Evolutionary conservation across 225 moss, liverwort and hornwort species (phyloP), one percentile per base, ranked within the genome.

Genomic region (Straminergon stramineum): DNA sequence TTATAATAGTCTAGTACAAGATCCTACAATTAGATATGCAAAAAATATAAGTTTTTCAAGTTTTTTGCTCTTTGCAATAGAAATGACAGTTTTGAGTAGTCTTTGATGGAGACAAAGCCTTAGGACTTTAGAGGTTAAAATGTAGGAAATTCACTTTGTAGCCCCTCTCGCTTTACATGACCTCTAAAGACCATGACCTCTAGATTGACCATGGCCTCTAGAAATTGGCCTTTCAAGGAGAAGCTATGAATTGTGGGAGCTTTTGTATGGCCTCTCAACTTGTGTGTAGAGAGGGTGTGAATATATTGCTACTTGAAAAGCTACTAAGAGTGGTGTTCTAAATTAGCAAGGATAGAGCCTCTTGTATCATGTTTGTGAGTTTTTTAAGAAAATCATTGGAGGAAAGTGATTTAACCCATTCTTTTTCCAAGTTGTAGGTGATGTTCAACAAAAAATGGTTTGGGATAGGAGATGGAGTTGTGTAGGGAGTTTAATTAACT

Each of bases 281-380:
- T 51, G 31, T 0, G 0, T 75, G 18, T 30, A 48, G 6, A 30
- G 17, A 74, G 0, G 18, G 11, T 0, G 7, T 19, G 31, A 51
- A 32, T 19, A 51, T 2, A 7, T 31, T 75, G 18, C 30, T 45
- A 18, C 17, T 75, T 75, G 75, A 31, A 12, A 32, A 75, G 4
- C 0, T 0, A 51, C 11, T 31, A 2, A 31, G 7, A 2, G 2
- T 0, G 4, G 51, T 2, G 7, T 12, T 75, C 2, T 32, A 51
- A 51, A 31, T 51, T 51, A 32, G 11, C 0, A 75, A 0, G 1
- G 18, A 2, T 19, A 19, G 19, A 31, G 12, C 7, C 0, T 48
- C 18, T 51, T 19, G 3, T 27, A 73, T 16, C 45, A 2, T 10
- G 28, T 5, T 71, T 71, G 16, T 45, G 28, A 27, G 11, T 48